Conservation (phyloP, 306 rosid species). For the Rosa rugosa region DNA sequence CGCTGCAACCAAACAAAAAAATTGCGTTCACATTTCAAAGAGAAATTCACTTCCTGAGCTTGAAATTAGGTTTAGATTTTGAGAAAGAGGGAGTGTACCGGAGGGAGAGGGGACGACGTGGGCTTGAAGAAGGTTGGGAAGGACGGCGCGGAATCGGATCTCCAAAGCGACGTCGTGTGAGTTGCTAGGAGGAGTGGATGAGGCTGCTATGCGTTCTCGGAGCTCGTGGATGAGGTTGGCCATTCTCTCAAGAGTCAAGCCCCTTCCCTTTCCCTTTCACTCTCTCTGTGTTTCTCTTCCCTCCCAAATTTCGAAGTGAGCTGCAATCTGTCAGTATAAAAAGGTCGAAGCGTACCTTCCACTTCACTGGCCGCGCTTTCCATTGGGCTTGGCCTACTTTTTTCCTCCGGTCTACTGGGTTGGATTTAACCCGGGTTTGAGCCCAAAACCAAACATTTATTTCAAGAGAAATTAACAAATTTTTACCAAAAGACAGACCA, state of each 20-base stretch:
- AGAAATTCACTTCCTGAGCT: background rate
- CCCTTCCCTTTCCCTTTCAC: slow-evolving; percentile 8
- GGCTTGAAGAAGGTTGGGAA: slow-evolving; percentile 73
- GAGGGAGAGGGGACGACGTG: slow-evolving; percentile 68
- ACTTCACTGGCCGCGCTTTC: background rate
- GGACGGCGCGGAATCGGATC: slow-evolving; percentile 71
- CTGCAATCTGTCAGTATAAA: background rate
- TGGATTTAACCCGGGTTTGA: background rate
- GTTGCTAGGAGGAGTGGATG: slow-evolving; percentile 51
- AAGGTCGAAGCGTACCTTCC: background rate
- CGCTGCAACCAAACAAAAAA: slow-evolving; percentile 29
- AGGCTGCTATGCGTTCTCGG: slow-evolving; percentile 73
- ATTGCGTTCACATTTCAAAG: background rate
- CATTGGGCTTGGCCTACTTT: background rate
- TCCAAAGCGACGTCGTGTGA: slow-evolving; percentile 63
- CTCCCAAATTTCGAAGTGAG: slow-evolving; percentile 35
- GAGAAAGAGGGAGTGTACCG: slow-evolving; percentile 31
- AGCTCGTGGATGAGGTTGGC: slow-evolving; percentile 74
- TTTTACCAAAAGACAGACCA: too few species aligned
- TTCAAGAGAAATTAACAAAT: too few species aligned
- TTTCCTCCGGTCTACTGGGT: background rate
- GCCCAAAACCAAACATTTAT: background rate
- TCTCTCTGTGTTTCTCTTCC: slow-evolving; percentile 20
- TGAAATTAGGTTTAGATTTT: background rate
- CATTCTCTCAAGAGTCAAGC: slow-evolving; percentile 43